Conservation (phyloP, 2,329 filamentous ascomycete species). For the Xylaria arbuscula region DNA sequence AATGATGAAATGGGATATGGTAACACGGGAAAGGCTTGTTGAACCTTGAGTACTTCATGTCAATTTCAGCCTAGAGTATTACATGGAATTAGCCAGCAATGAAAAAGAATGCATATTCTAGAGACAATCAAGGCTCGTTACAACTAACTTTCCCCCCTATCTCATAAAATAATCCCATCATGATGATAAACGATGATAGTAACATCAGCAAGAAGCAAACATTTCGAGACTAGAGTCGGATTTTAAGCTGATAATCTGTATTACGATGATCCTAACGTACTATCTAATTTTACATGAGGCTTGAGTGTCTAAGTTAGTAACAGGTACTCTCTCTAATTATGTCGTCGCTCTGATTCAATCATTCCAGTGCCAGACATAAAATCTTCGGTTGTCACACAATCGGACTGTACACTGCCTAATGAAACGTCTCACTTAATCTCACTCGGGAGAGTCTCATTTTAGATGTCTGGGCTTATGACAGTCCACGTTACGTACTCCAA, state of each 20-base stretch:
- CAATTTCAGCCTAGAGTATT: no score
- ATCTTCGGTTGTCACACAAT: not conserved
- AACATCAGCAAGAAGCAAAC: not conserved
- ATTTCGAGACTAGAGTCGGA: not conserved
- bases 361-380: not conserved
- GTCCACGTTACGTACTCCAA: not conserved
- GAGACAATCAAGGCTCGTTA: not conserved
- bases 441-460: not conserved
- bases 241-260: not conserved
- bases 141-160: not conserved
- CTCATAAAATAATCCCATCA: not conserved
- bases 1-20: no score
- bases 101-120: not conserved
- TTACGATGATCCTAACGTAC: not conserved
- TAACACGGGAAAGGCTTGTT: no score
- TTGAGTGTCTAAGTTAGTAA: not conserved
- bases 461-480: not conserved
- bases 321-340: not conserved
- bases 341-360: not conserved
- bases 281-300: no score
- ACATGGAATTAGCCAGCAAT: not conserved
- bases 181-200: not conserved
- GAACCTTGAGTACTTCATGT: no score
- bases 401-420: not conserved
- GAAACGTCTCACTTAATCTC: slow-evolving; percentile 25